phyloP scores from a whole-genome alignment of 257 asterid species.

The Solanum neorickii region DNA sequence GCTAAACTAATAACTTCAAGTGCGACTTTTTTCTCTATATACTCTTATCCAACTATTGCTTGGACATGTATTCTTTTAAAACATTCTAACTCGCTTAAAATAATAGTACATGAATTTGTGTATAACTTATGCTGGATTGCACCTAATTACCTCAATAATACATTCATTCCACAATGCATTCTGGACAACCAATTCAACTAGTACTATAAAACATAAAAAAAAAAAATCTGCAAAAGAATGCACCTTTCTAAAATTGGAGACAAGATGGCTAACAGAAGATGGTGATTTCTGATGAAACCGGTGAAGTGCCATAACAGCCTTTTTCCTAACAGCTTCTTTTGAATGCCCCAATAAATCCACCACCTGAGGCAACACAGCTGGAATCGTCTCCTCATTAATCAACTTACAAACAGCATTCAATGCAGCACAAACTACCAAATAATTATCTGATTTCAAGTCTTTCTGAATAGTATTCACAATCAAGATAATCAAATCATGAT shows the following conservation, averaged over 20 bases:
- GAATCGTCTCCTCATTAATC: constrained; percentile 97
- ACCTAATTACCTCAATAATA: not conserved
- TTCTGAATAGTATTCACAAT: constrained; percentile 96
- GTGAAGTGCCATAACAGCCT: constrained; percentile 96
- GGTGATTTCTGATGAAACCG: constrained; percentile 81
- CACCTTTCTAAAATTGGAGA: constrained; percentile 87
- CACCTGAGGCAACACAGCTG: constrained; percentile 90
- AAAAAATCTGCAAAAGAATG: not conserved
- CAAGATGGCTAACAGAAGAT: constrained; percentile 68
- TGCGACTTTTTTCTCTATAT: not conserved
- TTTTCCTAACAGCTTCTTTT: constrained; percentile 92
- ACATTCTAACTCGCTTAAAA: not conserved
- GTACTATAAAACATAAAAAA: not conserved
- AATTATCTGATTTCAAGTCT: constrained; percentile 91
- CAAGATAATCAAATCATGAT: constrained; percentile 87
- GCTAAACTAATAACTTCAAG: not conserved
- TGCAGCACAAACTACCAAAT: constrained; percentile 77
- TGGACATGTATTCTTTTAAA: not conserved
- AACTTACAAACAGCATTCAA: constrained; percentile 81
- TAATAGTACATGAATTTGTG: not conserved
- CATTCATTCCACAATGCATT: not conserved
- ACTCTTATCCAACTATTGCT: not conserved
- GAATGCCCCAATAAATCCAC: constrained; percentile 73
- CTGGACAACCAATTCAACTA: not conserved
- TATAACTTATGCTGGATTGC: not conserved